These are phyloP conservation scores for Tetraselmis chui DNA, from an alignment of 139 green algal species.

Conservation along the genomic window DNA sequence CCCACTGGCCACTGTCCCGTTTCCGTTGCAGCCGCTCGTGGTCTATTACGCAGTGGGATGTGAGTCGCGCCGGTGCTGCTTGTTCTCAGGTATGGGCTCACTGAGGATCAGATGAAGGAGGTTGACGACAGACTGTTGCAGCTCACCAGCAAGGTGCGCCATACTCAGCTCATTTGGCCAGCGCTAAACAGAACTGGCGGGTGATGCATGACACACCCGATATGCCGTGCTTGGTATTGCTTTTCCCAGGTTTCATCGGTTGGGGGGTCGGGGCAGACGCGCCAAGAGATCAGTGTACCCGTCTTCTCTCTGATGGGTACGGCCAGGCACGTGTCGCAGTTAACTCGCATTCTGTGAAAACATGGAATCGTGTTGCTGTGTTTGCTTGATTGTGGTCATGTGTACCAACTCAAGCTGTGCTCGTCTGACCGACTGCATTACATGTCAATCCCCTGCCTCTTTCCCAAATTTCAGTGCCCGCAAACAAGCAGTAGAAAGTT, in stretches of 20 bases:
- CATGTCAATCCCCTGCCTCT: too few relatives aligned
- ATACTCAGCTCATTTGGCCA: constrained; percentile 10
- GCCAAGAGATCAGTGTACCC: not conserved
- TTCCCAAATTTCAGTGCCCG: not conserved
- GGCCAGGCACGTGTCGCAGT: not conserved
- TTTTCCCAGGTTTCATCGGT: constrained; percentile 9
- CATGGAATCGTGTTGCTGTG: not conserved
- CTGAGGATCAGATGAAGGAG: constrained; percentile 36
- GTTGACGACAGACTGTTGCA: constrained; percentile 44
- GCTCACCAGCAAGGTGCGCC: constrained; percentile 15
- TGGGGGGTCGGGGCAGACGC: not conserved
- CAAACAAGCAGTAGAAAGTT: not conserved
- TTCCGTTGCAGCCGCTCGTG: not conserved
- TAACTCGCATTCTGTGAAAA: not conserved
- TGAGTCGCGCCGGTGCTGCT: not conserved
- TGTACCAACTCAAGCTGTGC: not conserved
- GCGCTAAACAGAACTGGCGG: constrained; percentile 1
- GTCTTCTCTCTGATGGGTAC: not conserved
- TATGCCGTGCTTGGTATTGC: constrained; percentile 4
- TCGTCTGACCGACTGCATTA: not conserved
- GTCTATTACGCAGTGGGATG: not conserved
- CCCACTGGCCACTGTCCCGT: not conserved
- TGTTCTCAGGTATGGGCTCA: constrained; percentile 48
- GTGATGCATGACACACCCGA: not conserved
- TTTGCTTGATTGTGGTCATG: not conserved